Percentiles rank a stretch among this genome's conserved stretches.
Conservation (phyloP, 306 rosid genomes). For the Castanopsis chinensis region DNA sequence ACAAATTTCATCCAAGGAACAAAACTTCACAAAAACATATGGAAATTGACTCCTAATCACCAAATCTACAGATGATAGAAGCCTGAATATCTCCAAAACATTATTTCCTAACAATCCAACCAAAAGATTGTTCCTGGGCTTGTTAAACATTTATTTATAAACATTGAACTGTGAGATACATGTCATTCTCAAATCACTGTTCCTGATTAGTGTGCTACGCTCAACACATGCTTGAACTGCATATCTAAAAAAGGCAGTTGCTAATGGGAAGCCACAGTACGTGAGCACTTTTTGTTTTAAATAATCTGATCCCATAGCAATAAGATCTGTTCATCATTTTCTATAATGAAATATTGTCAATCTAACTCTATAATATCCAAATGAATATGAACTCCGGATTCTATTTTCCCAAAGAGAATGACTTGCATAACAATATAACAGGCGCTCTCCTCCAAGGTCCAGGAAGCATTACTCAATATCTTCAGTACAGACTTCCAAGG, state of each 20-base stretch:
- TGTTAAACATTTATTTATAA: neutral
- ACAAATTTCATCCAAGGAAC: neutral
- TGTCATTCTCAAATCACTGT: neutral
- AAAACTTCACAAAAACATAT: neutral
- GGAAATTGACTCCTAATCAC: neutral
- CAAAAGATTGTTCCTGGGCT: neutral
- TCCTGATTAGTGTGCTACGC: conserved; percentile 5
- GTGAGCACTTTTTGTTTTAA: conserved; percentile 8
- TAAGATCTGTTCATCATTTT: conserved; percentile 9
- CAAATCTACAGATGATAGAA: conserved; percentile 11
- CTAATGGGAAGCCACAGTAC: conserved; percentile 17
- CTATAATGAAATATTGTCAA: conserved; percentile 14
- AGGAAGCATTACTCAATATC: conserved; percentile 15
- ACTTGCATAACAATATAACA: neutral
- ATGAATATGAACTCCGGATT: neutral
- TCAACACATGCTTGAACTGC: conserved; percentile 22
- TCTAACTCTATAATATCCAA: conserved; percentile 2
- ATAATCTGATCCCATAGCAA: conserved; percentile 7
- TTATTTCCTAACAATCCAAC: conserved; percentile 20
- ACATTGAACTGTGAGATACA: neutral
- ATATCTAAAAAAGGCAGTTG: conserved; percentile 6
- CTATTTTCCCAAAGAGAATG: neutral
- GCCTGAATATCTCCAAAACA: conserved; percentile 26
- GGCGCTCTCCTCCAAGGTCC: neutral
- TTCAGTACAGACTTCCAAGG: conserved; percentile 13